Evolutionary conservation across 176 grass and related monocot genomes (phyloP).

Genomic region (Otatea glauca): DNA sequence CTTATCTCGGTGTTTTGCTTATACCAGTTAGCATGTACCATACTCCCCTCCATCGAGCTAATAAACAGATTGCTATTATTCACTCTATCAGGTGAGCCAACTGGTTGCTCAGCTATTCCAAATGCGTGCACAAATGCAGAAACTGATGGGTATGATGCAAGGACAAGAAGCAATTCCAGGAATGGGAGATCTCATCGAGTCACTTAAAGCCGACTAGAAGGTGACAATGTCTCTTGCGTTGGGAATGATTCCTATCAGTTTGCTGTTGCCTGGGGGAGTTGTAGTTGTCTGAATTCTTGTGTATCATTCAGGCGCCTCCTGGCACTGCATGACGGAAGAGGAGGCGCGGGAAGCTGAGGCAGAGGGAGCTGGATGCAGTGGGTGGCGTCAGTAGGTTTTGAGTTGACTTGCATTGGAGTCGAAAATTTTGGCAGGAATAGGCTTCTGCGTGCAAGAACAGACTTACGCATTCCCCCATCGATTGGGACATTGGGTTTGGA

Average conservation of each 20-base stretch:
- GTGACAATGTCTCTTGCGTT: not conserved
- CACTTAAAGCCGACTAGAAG: slow-evolving; percentile 54
- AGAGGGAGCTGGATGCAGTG: slow-evolving; percentile 47
- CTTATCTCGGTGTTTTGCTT: not conserved
- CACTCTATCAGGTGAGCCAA: not conserved
- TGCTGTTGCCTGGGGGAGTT: not conserved
- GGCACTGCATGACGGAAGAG: slow-evolving; percentile 58
- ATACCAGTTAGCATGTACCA: not conserved
- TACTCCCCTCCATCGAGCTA: not conserved
- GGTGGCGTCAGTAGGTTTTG: slow-evolving; percentile 36
- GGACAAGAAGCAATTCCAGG: slow-evolving; percentile 39
- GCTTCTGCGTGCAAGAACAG: not conserved
- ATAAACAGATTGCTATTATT: not conserved
- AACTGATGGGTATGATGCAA: not conserved
- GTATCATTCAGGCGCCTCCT: slow-evolving; percentile 50
- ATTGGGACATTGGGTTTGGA: too few species aligned
- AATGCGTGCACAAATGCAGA: not conserved
- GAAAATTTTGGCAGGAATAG: not conserved
- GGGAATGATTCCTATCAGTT: not conserved
- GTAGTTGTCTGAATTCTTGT: not conserved
- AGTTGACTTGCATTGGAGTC: slow-evolving; percentile 29
- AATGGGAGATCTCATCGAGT: slow-evolving; percentile 56
- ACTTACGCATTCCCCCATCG: not conserved
- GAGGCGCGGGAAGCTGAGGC: slow-evolving; percentile 13
- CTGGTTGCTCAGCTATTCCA: not conserved